Evolutionary conservation across 345 rosid species (phyloP), one percentile per base, ranked within the genome.

Genomic region (Linum tenue): DNA sequence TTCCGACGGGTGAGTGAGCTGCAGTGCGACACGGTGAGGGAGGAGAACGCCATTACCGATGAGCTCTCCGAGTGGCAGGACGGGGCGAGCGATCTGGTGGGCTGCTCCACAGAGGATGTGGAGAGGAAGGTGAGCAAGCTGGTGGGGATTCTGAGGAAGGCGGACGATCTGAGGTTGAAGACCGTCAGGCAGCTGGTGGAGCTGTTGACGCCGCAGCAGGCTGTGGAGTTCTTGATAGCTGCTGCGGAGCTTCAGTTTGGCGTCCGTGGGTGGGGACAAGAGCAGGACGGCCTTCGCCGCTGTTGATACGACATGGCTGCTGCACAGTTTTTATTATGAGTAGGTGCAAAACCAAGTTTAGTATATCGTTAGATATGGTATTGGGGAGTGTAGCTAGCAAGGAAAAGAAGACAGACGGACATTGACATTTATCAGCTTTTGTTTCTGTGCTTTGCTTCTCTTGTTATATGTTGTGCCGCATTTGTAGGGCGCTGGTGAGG

Each of bases 11-110:
- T 89, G 70, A 92, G 91, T 5, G 95, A 87, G 82, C 64, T 92
- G 57, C 98, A 92, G 68, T 89, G 98, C 55, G 88, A 87, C 73
- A 85, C 96, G 11, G 98, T 87, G 76, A 81, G 75, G 39, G 92
- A 87, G 70, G 98, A 92, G 86, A 92, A 92, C 59, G 82, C 70
- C 0, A 81, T 89, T 44, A 87, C 89, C 0, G 86, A 79, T 14
- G 88, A 89, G 72, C 60, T 87, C 11, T 77, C 91, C 0, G 86
- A 82, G 67, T 92, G 98, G 98, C 98, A 89, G 72, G 92, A 84
- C 37, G 72, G 78, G 0, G 87, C 84, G 2, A 67, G 76, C 22
- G 88, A 84, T 55, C 75, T 89, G 3, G 39, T 60, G 78, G 76
- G 39, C 6, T 48, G 67, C 15, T 3, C 10, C 12, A 57, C 72